Conservation (phyloP, 2,329 filamentous ascomycete species). For the Ustilaginoidea virens region DNA sequence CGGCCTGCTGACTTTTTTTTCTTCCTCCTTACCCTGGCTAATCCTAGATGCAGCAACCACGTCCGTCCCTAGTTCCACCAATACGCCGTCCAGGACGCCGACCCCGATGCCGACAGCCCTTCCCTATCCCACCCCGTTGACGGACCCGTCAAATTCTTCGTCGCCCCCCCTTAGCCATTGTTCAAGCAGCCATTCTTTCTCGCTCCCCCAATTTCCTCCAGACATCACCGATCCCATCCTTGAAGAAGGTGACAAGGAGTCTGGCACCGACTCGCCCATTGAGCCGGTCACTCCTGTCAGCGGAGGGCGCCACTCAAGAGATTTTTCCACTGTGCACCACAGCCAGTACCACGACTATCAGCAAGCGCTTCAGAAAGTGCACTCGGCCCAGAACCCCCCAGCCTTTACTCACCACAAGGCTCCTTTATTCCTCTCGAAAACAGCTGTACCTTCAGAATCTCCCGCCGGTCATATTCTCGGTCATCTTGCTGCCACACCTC, state of each 20-base stretch:
- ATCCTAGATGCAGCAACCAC: constrained; percentile 3
- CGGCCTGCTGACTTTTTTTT: constrained; percentile 7
- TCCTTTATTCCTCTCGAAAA: constrained; percentile 6
- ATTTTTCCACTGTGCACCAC: constrained; percentile 29
- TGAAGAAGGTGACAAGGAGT: constrained; percentile 39
- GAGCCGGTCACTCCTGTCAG: constrained; percentile 49
- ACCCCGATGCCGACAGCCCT: constrained; percentile 4
- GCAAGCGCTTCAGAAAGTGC: constrained; percentile 11
- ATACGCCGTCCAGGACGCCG: constrained; percentile 3
- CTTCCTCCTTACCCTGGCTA: neutral
- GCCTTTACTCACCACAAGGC: constrained; percentile 3
- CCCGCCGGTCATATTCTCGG: no score
- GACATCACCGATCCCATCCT: constrained; percentile 37
- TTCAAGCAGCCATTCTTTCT: constrained; percentile 19
- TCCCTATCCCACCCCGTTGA: constrained; percentile 3
- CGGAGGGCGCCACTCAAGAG: constrained; percentile 37
- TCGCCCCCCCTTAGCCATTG: constrained; percentile 1
- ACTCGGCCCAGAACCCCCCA: constrained; percentile 7
- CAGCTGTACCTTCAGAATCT: constrained; percentile 1
- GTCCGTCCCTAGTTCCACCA: constrained; percentile 2
- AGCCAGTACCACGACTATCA: constrained; percentile 19
- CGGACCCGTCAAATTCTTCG: constrained; percentile 4
- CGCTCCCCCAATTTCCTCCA: constrained; percentile 31
- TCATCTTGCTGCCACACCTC: no score
- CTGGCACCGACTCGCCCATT: constrained; percentile 40